Evolutionary conservation across 1,284 basidiomycete species (phyloP).

Genomic region (Sanghuangporus baumii): DNA sequence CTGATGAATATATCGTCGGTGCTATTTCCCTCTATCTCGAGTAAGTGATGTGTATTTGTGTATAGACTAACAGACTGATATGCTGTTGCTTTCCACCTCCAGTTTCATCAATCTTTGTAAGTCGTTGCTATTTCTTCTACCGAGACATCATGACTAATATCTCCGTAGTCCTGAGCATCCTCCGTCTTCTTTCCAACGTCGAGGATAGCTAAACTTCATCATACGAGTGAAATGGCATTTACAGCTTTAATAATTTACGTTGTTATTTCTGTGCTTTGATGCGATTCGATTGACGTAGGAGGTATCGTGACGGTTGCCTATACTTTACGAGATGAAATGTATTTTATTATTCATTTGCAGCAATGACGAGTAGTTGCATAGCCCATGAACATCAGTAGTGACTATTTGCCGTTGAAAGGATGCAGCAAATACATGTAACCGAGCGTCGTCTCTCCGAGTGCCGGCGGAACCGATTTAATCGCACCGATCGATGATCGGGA

Average conservation of each 20-base stretch:
- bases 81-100: slow-evolving; percentile 5
- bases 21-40: slow-evolving; percentile 85
- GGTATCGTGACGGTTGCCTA: too few species aligned
- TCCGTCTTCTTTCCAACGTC: slow-evolving; percentile 61
- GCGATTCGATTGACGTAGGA: too few species aligned
- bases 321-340: too few species aligned
- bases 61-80: not conserved
- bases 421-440: too few species aligned
- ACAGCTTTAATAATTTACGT: too few species aligned
- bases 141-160: slow-evolving; percentile 4
- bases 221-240: too few species aligned
- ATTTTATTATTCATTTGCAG: too few species aligned
- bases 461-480: not conserved
- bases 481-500: not conserved
- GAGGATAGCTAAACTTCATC: slow-evolving; percentile 32
- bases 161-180: slow-evolving; percentile 63
- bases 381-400: too few species aligned
- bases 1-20: slow-evolving; percentile 85
- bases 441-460: too few species aligned
- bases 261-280: too few species aligned
- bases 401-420: too few species aligned
- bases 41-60: slow-evolving; percentile 34
- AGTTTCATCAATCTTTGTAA: slow-evolving; percentile 74
- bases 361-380: too few species aligned
- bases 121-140: slow-evolving; percentile 24